Conservation (phyloP, 2,329 filamentous ascomycete species). For the Torrubiella hemipterigena region DNA sequence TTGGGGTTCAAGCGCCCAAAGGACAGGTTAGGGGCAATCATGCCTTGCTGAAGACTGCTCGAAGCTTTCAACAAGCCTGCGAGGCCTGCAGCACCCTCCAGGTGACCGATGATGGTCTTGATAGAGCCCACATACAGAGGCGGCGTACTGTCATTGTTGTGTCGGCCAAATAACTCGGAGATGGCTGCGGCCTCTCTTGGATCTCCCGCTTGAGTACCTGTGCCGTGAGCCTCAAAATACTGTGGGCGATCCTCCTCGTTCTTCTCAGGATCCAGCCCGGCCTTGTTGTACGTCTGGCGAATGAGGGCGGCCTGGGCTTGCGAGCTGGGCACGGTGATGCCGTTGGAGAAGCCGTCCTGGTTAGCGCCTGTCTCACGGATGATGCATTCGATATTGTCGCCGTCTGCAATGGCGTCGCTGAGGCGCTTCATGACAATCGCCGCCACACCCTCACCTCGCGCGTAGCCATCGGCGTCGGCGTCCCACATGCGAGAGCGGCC, state of each 20-base stretch:
- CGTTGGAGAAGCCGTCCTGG: conserved; percentile 25
- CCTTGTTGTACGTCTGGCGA: conserved; percentile 18
- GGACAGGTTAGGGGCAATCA: conserved; percentile 15
- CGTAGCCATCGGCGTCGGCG: conserved; percentile 31
- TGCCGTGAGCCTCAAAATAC: conserved; percentile 29
- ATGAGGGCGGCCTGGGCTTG: conserved; percentile 26
- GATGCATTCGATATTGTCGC: conserved; percentile 24
- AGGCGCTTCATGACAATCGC: conserved; percentile 30
- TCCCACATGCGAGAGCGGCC: conserved; percentile 21
- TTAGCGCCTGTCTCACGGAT: conserved; percentile 20
- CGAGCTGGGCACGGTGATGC: conserved; percentile 25
- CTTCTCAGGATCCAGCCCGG: conserved; percentile 11
- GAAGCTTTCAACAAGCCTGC: conserved; percentile 18
- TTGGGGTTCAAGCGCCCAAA: conserved; percentile 14
- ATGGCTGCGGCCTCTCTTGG: conserved; percentile 26
- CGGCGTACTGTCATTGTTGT: conserved; percentile 10
- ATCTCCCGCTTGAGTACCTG: conserved; percentile 30
- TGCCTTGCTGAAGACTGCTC: conserved; percentile 15
- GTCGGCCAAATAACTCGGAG: conserved; percentile 14
- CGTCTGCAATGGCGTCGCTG: conserved; percentile 28
- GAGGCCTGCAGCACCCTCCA: conserved; percentile 20
- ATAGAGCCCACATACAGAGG: conserved; percentile 16
- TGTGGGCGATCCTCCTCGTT: conserved; percentile 27
- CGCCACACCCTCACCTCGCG: conserved; percentile 29
- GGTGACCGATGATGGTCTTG: conserved; percentile 26